Conservation (phyloP, 2,329 filamentous ascomycete species). For the Diaporthe capsici region DNA sequence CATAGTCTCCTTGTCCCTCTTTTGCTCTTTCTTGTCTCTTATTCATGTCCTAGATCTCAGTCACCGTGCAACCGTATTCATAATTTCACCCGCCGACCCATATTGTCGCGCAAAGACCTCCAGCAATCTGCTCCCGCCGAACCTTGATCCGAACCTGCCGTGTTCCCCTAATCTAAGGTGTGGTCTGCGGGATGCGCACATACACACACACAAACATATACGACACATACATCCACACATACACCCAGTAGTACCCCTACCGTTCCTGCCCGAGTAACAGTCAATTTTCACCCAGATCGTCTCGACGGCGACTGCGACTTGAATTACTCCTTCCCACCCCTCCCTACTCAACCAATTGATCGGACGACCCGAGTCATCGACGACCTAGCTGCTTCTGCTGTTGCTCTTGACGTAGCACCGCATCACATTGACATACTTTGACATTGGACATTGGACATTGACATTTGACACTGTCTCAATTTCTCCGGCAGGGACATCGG, state of each 20-base stretch:
- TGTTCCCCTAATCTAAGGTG: conserved; percentile 22
- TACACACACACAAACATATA: neutral
- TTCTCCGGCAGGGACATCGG: conserved; percentile 21
- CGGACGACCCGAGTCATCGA: conserved; percentile 28
- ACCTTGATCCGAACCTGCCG: conserved; percentile 25
- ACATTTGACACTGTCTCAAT: conserved; percentile 30
- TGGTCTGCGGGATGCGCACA: conserved; percentile 20
- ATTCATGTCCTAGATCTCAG: conserved; percentile 2
- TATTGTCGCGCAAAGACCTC: conserved; percentile 28
- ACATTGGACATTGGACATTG: neutral
- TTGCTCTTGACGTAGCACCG: conserved; percentile 22
- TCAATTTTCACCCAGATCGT: conserved; percentile 4
- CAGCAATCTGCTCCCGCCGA: conserved; percentile 20
- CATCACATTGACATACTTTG: conserved; percentile 18
- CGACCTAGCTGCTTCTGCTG: neutral
- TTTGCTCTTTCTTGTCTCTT: neutral
- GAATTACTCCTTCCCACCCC: neutral
- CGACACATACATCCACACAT: neutral
- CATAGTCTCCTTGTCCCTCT: neutral
- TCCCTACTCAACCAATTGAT: conserved; percentile 24
- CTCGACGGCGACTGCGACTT: conserved; percentile 20
- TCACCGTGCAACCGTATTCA: conserved; percentile 27
- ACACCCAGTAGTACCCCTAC: conserved; percentile 27
- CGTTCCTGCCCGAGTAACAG: conserved; percentile 8
- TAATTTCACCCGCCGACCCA: conserved; percentile 15